A percentile compares a stretch with the other conserved stretches of the same genome.
These are phyloP conservation scores for Arctostaphylos glauca DNA, from an alignment of 148 eudicot species.

Conservation along the genomic window DNA sequence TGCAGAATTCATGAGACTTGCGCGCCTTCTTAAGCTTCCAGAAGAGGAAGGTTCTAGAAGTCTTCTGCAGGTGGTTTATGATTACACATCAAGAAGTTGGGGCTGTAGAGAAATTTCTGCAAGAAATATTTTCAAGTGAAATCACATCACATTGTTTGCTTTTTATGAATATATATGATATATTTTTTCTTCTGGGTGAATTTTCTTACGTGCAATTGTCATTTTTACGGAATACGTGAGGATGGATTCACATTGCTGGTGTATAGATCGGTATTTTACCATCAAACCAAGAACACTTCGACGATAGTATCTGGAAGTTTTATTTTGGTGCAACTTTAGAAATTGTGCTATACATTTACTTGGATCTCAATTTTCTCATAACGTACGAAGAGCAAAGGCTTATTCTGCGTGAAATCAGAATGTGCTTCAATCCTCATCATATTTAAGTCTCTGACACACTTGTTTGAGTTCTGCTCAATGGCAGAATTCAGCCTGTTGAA, in stretches of 20 bases:
- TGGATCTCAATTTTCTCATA: not conserved
- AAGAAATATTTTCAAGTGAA: not conserved
- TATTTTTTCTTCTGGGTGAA: not conserved
- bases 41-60: constrained; percentile 36
- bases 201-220: not conserved
- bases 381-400: not conserved
- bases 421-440: too few species aligned
- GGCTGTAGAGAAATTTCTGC: constrained; percentile 13
- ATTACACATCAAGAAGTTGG: constrained; percentile 40
- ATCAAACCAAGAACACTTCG: not conserved
- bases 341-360: not conserved
- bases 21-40: constrained; percentile 41
- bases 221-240: not conserved
- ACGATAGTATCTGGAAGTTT: not conserved
- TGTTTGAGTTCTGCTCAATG: not conserved
- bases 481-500: not conserved
- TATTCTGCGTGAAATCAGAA: not conserved
- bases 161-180: not conserved
- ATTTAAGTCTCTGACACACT: too few species aligned
- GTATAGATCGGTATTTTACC: not conserved
- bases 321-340: too few species aligned
- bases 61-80: constrained; percentile 36
- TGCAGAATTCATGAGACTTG: constrained; percentile 37
- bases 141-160: not conserved
- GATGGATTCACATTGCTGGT: not conserved